Percentiles rank a stretch among this genome's conserved stretches.
These are phyloP conservation scores for Trifolium dubium DNA, from an alignment of 306 rosid genomes.

Conservation along the genomic window DNA sequence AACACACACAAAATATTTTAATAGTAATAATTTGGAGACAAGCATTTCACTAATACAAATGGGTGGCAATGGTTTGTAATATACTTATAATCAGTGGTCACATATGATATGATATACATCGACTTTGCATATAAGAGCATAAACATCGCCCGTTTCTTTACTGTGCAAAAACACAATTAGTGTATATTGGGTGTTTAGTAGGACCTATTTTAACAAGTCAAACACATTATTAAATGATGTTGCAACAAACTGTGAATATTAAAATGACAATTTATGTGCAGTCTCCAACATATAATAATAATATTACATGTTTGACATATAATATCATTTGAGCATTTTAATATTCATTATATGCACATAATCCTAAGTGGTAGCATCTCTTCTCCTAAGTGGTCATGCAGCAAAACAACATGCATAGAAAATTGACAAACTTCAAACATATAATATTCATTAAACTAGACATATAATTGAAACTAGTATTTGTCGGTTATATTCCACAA, in stretches of 20 bases:
- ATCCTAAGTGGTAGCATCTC: no score
- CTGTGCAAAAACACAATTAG: no score
- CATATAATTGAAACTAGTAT: conserved; percentile 35
- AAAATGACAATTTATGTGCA: background rate
- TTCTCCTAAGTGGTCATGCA: no score
- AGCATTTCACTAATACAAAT: conserved; percentile 33
- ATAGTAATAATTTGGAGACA: conserved; percentile 31
- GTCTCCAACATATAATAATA: no score
- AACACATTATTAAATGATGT: background rate
- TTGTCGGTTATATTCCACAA: background rate
- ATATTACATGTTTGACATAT: no score
- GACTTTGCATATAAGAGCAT: no score
- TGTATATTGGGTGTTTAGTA: no score
- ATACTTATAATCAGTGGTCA: conserved; percentile 32
- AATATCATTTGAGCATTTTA: no score
- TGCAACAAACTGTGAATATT: background rate
- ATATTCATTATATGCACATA: no score
- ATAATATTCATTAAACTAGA: conserved; percentile 42
- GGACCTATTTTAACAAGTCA: background rate
- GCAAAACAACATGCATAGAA: background rate
- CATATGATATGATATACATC: no score
- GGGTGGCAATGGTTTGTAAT: conserved; percentile 5
- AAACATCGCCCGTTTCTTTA: no score
- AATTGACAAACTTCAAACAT: conserved; percentile 3
- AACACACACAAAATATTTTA: background rate